phyloP scores from a whole-genome alignment of 2,329 filamentous ascomycete genomes.

The Helotiales sp. region DNA sequence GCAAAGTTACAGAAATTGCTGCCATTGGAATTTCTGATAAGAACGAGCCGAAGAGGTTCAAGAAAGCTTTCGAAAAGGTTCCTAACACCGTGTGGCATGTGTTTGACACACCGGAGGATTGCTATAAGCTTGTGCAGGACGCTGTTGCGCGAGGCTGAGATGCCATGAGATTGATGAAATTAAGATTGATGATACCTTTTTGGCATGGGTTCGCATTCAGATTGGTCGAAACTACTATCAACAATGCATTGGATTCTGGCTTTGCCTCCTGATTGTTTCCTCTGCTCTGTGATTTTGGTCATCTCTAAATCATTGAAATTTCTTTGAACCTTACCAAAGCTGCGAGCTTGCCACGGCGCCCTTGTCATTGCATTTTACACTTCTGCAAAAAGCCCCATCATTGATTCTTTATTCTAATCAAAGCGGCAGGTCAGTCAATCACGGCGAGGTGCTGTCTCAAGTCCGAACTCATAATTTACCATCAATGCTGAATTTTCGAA shows the following conservation, averaged over 20 bases:
- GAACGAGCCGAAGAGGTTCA: slow-evolving; percentile 74
- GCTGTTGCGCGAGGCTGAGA: slow-evolving; percentile 14
- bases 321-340: too few relatives aligned
- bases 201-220: background rate
- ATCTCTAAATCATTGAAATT: too few relatives aligned
- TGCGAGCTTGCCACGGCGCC: too few relatives aligned
- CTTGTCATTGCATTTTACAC: too few relatives aligned
- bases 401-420: too few relatives aligned
- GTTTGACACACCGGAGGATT: slow-evolving; percentile 76
- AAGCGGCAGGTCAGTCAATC: too few relatives aligned
- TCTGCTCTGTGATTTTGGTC: too few relatives aligned
- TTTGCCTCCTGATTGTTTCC: background rate
- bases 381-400: too few relatives aligned
- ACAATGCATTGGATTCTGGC: background rate
- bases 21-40: slow-evolving; percentile 69
- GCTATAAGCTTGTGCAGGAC: slow-evolving; percentile 42
- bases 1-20: slow-evolving; percentile 76
- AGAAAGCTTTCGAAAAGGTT: slow-evolving; percentile 76
- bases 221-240: background rate
- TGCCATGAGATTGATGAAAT: background rate
- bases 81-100: slow-evolving; percentile 75
- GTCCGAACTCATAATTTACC: too few relatives aligned
- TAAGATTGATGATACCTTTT: background rate
- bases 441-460: too few relatives aligned
- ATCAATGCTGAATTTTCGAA: too few relatives aligned